phyloP scores from a whole-genome alignment of 2,329 filamentous ascomycete species.

The Colletotrichum australisinense region DNA sequence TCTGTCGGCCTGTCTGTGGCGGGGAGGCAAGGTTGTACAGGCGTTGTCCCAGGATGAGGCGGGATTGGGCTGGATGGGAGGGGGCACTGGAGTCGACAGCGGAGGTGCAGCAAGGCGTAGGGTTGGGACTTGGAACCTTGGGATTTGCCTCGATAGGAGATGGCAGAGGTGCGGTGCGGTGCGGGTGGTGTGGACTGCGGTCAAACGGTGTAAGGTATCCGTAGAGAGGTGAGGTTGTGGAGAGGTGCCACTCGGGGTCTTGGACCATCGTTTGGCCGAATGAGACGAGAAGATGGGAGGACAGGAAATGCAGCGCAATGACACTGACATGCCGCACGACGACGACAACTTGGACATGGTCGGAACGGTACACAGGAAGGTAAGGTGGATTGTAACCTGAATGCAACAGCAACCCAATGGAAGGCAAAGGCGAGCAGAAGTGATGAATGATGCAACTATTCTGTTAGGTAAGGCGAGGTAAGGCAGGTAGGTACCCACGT shows the following conservation, averaged over 20 bases:
- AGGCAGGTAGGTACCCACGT: too few species aligned
- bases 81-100: neutral
- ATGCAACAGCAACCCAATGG: too few species aligned
- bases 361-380: too few species aligned
- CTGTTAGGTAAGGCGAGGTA: neutral
- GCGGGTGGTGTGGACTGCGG: too few species aligned
- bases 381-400: too few species aligned
- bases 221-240: too few species aligned
- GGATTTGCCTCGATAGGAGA: neutral
- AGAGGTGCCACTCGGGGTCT: too few species aligned
- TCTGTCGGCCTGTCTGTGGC: neutral
- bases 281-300: too few species aligned
- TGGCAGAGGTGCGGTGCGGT: neutral
- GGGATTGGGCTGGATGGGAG: neutral
- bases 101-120: neutral
- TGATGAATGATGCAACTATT: neutral
- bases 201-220: neutral
- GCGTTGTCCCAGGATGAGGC: neutral
- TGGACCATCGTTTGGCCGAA: too few species aligned
- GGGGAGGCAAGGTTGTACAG: neutral
- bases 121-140: neutral
- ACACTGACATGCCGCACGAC: too few species aligned
- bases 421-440: neutral
- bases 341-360: too few species aligned
- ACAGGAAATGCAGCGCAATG: too few species aligned